A percentile compares a stretch with the other conserved stretches of the same genome.
Evolutionary conservation across 129 eudicot genomes (phyloP).

Genomic region (Pittosporum tobira): DNA sequence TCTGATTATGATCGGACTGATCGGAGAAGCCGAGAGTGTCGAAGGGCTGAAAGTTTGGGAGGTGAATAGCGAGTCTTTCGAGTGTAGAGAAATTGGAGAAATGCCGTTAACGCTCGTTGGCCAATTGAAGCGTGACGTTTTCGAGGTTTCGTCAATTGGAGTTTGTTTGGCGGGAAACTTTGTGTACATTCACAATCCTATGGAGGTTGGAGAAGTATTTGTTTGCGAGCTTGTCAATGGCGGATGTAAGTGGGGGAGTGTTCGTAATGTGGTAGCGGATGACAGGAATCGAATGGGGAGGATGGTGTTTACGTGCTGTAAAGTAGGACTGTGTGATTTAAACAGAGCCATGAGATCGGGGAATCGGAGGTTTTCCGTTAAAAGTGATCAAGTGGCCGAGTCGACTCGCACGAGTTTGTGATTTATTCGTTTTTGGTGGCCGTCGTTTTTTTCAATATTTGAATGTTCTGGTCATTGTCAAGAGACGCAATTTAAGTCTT

Average conservation of each 20-base stretch:
- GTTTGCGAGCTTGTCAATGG: constrained; percentile 28
- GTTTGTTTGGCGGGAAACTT: constrained; percentile 21
- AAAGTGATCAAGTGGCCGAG: not conserved
- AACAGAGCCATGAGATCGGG: constrained; percentile 22
- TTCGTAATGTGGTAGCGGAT: constrained; percentile 14
- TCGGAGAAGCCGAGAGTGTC: constrained; percentile 15
- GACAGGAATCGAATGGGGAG: constrained; percentile 18
- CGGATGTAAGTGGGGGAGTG: constrained; percentile 36
- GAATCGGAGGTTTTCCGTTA: constrained; percentile 10
- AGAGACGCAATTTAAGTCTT: too few relatives aligned
- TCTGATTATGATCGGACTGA: constrained; percentile 24
- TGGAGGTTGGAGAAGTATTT: constrained; percentile 20
- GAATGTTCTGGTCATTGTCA: too few relatives aligned
- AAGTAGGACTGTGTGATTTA: constrained; percentile 30
- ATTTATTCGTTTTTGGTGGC: not conserved
- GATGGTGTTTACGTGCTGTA: constrained; percentile 22
- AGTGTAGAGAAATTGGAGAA: constrained; percentile 24
- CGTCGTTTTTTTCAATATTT: too few relatives aligned
- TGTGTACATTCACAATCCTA: constrained; percentile 16
- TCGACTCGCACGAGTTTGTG: not conserved
- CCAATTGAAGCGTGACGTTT: constrained; percentile 13
- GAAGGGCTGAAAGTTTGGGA: constrained; percentile 22
- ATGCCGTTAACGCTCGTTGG: constrained; percentile 20
- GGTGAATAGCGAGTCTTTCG: constrained; percentile 12
- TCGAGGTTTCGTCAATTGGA: constrained; percentile 20